Percentiles rank a stretch among this genome's conserved stretches.
These are phyloP conservation scores for Breviolum minutum DNA, from an alignment of 73 alveolate species.

Conservation along the genomic window DNA sequence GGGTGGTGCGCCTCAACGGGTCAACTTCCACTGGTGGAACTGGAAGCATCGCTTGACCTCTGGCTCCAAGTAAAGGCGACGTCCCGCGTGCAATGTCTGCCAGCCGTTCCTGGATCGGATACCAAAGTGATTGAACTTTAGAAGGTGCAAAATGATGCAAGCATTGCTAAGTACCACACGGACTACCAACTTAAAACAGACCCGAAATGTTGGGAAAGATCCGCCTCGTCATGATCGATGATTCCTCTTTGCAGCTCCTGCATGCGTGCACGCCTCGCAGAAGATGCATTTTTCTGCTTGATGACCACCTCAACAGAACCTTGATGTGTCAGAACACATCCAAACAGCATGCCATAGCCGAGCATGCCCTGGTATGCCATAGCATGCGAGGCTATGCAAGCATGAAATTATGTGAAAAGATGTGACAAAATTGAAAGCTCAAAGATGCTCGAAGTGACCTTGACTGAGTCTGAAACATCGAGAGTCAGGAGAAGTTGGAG, in stretches of 20 bases:
- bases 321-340: not conserved
- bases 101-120: not conserved
- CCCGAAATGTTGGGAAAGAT: not conserved
- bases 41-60: conserved; percentile 60
- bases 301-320: conserved; percentile 17
- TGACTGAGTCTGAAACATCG: not conserved
- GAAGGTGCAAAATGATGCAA: too few relatives aligned
- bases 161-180: too few relatives aligned
- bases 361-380: too few relatives aligned
- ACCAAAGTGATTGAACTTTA: too few relatives aligned
- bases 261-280: conserved; percentile 38
- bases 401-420: not conserved
- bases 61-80: conserved; percentile 26
- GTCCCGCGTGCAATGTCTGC: conserved; percentile 18
- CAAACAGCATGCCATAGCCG: too few relatives aligned
- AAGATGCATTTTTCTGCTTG: conserved; percentile 12
- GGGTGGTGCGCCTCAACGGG: not conserved
- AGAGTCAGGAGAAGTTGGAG: not conserved
- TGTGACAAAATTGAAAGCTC: not conserved
- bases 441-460: not conserved
- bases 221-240: conserved; percentile 41
- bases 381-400: not conserved
- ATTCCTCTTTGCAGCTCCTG: conserved; percentile 46
- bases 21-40: conserved; percentile 48
- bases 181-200: too few relatives aligned